Percentiles rank a stretch among this genome's conserved stretches.
phyloP scores from a whole-genome alignment of 306 rosid genomes.

The Arachis stenosperma region DNA sequence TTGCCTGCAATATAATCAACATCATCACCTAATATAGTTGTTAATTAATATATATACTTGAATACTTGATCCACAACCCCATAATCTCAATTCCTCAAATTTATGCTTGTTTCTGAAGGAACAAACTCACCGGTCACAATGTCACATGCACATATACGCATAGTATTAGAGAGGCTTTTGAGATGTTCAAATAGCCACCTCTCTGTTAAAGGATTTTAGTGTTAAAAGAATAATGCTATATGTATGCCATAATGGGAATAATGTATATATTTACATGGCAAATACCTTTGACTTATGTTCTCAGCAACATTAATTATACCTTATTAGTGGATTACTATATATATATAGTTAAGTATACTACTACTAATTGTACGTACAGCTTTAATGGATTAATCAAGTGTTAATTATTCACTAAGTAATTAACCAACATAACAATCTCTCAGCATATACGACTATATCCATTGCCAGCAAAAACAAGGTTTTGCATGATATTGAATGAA shows the following conservation, averaged over 20 bases:
- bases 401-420: too few relatives aligned
- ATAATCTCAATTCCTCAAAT: slow-evolving; percentile 42
- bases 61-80: slow-evolving; percentile 25
- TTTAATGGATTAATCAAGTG: slow-evolving; percentile 30
- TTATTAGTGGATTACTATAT: slow-evolving; percentile 27
- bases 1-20: slow-evolving; percentile 69
- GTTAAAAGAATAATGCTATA: background rate
- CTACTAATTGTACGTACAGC: slow-evolving; percentile 30
- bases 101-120: slow-evolving; percentile 45
- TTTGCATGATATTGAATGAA: too few relatives aligned
- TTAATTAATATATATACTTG: slow-evolving; percentile 8
- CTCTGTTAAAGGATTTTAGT: slow-evolving; percentile 16
- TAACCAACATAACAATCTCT: too few relatives aligned
- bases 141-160: slow-evolving; percentile 20
- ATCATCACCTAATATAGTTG: background rate
- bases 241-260: slow-evolving; percentile 10
- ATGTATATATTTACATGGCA: slow-evolving; percentile 34
- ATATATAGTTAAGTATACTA: slow-evolving; percentile 15
- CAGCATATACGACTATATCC: too few relatives aligned
- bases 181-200: slow-evolving; percentile 1
- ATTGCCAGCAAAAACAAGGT: too few relatives aligned
- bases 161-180: background rate
- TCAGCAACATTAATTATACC: background rate
- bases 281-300: slow-evolving; percentile 22
- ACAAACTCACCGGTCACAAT: slow-evolving; percentile 8